Evolutionary conservation across 345 rosid genomes (phyloP).

Genomic region (Cardamine resedifolia): DNA sequence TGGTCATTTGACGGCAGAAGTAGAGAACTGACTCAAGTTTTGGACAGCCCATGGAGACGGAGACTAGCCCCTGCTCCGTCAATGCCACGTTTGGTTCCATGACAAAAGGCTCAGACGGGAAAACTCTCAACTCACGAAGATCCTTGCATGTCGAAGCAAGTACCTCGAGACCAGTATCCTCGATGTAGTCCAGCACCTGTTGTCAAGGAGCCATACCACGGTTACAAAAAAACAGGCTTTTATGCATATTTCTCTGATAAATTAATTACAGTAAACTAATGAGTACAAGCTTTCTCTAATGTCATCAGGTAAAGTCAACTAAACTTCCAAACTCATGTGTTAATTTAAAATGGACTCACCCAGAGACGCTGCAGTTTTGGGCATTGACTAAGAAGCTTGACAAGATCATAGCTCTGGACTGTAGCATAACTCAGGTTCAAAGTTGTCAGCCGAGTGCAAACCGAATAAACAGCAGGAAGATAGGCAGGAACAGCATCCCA

Average conservation of each 20-base stretch:
- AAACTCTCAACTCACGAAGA: slow-evolving; percentile 80
- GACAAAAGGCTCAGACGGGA: slow-evolving; percentile 82
- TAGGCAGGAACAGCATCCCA: slow-evolving; percentile 87
- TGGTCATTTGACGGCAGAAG: slow-evolving; percentile 87
- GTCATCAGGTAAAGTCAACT: not conserved
- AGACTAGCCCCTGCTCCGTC: slow-evolving; percentile 87
- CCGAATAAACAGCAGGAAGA: slow-evolving; percentile 70
- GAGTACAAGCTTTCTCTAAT: not conserved
- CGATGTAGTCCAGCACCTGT: slow-evolving; percentile 88
- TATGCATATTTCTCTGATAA: not conserved
- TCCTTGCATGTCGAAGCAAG: slow-evolving; percentile 78
- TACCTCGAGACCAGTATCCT: slow-evolving; percentile 82
- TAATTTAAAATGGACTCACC: slow-evolving; percentile 48
- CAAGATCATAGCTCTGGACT: slow-evolving; percentile 64
- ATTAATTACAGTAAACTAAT: too few relatives aligned
- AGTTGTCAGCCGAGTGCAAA: slow-evolving; percentile 63
- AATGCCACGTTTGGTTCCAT: slow-evolving; percentile 63
- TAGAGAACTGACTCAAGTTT: slow-evolving; percentile 86
- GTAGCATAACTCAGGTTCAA: slow-evolving; percentile 86
- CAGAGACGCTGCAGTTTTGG: slow-evolving; percentile 73
- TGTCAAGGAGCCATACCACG: slow-evolving; percentile 7
- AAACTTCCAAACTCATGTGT: not conserved
- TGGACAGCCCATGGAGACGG: slow-evolving; percentile 79
- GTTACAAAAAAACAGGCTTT: not conserved
- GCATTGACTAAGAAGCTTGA: slow-evolving; percentile 71